phyloP scores from a whole-genome alignment of 2,329 filamentous ascomycete species.

The Beauveria medogensis region DNA sequence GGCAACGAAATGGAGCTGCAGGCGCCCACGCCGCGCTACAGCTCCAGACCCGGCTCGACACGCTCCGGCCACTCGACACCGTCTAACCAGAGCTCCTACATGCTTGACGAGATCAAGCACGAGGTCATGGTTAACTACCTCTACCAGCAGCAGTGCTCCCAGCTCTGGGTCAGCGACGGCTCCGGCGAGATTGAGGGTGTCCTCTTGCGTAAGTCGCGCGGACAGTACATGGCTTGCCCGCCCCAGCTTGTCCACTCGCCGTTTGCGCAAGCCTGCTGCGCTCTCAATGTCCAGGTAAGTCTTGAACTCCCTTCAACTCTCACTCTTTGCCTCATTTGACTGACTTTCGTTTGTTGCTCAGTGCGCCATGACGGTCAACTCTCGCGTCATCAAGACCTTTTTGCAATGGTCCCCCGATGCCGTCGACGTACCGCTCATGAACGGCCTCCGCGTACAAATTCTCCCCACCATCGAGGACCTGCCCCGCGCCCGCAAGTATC shows the following conservation, averaged over 20 bases:
- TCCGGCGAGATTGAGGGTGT: conserved; percentile 65
- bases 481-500: conserved; percentile 63
- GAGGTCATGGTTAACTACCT: conserved; percentile 80
- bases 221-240: conserved; percentile 67
- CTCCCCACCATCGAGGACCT: conserved; percentile 64
- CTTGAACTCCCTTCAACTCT: background rate
- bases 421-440: conserved; percentile 66
- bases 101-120: conserved; percentile 66
- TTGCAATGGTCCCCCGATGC: conserved; percentile 65
- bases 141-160: conserved; percentile 69
- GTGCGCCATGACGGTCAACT: conserved; percentile 76
- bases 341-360: conserved; percentile 21
- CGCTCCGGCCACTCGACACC: conserved; percentile 34
- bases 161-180: conserved; percentile 65
- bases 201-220: conserved; percentile 57
- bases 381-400: conserved; percentile 70
- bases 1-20: conserved; percentile 41
- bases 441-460: conserved; percentile 70
- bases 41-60: conserved; percentile 45
- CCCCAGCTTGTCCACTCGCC: conserved; percentile 52
- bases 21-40: conserved; percentile 38
- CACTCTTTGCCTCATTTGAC: background rate
- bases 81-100: conserved; percentile 41
- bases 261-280: conserved; percentile 56
- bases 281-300: conserved; percentile 63